Conservation (phyloP, 2,329 filamentous ascomycete species). For the Colletotrichum zoysiae region DNA sequence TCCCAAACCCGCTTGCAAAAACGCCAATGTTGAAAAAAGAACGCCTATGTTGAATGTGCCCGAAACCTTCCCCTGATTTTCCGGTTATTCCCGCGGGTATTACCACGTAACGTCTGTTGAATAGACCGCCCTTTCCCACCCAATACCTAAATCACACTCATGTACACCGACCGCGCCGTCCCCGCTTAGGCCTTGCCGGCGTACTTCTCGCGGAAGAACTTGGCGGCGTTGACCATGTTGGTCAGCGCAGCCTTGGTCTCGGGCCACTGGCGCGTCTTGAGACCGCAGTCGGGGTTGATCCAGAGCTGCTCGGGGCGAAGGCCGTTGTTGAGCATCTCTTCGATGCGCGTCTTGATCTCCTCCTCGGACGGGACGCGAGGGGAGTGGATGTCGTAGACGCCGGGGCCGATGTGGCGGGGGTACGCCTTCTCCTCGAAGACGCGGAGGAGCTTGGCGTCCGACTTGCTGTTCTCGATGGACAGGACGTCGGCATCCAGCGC, state of each 20-base stretch:
- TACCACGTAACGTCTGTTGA: constrained; percentile 43
- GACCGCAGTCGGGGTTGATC: constrained; percentile 99
- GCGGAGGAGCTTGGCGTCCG: constrained; percentile 97
- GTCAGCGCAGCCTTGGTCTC: constrained; percentile 96
- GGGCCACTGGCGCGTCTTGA: constrained; percentile 98
- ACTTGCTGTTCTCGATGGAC: constrained; percentile 99
- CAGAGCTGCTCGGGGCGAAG: constrained; percentile 99
- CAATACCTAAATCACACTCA: constrained; percentile 42
- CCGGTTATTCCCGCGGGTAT: constrained; percentile 43
- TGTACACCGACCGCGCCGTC: constrained; percentile 33
- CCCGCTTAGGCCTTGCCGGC: constrained; percentile 50
- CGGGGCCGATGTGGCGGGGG: constrained; percentile 97
- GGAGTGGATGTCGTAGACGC: constrained; percentile 99
- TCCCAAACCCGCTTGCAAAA: constrained; percentile 43
- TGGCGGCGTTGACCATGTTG: constrained; percentile 99
- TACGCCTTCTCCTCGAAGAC: constrained; percentile 98
- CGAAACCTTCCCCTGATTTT: constrained; percentile 38
- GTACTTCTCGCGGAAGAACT: constrained; percentile 94
- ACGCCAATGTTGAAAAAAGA: constrained; percentile 44
- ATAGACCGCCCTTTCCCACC: constrained; percentile 41
- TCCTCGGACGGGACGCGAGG: constrained; percentile 96
- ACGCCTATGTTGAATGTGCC: constrained; percentile 44
- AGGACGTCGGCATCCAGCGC: constrained; percentile 98
- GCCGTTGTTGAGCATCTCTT: constrained; percentile 93
- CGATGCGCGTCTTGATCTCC: constrained; percentile 97